A percentile compares a stretch with the other conserved stretches of the same genome.
Evolutionary conservation across 2,329 filamentous ascomycete genomes (phyloP).

Genomic region (Aspergillus pseudotamarii): DNA sequence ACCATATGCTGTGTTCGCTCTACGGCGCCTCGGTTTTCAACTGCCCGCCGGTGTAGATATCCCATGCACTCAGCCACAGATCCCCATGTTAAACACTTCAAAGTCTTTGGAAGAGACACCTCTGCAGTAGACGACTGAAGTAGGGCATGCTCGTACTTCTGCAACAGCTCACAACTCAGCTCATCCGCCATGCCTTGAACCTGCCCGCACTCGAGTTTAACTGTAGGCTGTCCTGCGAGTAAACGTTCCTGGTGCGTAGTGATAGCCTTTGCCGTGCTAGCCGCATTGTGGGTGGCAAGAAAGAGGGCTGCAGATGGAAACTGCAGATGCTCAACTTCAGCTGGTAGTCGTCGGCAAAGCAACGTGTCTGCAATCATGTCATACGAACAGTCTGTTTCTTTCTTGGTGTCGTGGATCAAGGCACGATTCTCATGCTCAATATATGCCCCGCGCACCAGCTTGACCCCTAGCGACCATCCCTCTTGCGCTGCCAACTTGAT

Average conservation of each 20-base stretch:
- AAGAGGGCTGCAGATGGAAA: neutral
- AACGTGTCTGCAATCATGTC: neutral
- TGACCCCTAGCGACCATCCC: neutral
- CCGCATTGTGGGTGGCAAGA: neutral
- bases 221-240: constrained; percentile 25
- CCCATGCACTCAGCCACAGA: constrained; percentile 57
- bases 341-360: neutral
- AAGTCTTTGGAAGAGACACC: constrained; percentile 43
- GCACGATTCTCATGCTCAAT: neutral
- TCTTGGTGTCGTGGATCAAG: neutral
- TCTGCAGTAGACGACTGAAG: constrained; percentile 11
- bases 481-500: neutral
- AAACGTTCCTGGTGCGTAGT: neutral
- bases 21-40: constrained; percentile 74
- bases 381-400: neutral
- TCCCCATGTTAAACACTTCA: constrained; percentile 59
- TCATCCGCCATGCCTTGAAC: constrained; percentile 92
- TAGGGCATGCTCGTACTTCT: constrained; percentile 22
- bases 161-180: constrained; percentile 61
- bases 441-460: neutral
- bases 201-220: constrained; percentile 66
- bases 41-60: constrained; percentile 60
- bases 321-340: neutral
- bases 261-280: neutral
- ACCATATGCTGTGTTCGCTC: constrained; percentile 34